Evolutionary conservation across 305 asterid species (phyloP), one percentile per base, ranked within the genome.

Genomic region (Solanum hybrid): DNA sequence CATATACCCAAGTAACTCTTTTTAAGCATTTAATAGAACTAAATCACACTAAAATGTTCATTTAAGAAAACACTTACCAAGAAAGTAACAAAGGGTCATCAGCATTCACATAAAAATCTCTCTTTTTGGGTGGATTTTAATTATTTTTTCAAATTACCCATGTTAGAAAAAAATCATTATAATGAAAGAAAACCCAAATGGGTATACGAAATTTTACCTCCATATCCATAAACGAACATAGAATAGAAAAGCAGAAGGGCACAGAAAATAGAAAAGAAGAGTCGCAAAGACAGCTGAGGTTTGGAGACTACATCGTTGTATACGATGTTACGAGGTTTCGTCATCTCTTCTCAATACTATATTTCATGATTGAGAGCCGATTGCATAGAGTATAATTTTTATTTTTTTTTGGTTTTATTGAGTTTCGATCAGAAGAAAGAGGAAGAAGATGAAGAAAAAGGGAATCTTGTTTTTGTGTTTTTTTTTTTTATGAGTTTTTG

Each of bases 181-280:
- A 42, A 87, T 37, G 51, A 87, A 87, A 27, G 40, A 87, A 56
- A 66, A 72, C 10, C 7, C 37, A 3, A 56, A 91, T 9, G 64
- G 81, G 72, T 24, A 16, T 17, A 75, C 9, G 84, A 71, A 20
- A 72, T 38, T 72, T 93, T 95, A 89, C 95, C 97, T 76, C 75
- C 34, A 75, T 88, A 24, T n/a, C 89, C 85, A 10, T 79, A 51
- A 95, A 90, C 91, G 94, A 93, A 88, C 94, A 93, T 84, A 77
- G 97, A 91, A 89, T 94, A 94, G 90, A 94, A 92, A 91, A 95
- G 90, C 12, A 95, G 36, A 87, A 89, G 72, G 71, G 89, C 88
- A 38, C 94, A 93, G 96, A 96, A 95, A 88, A 95, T 86, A 20
- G 96, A 92, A 90, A 94, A 92, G 90, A 95, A 92, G 29, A 95